These are phyloP conservation scores for Debaryomyces udenii DNA, from an alignment of 1,139 yeast species.

Conservation along the genomic window DNA sequence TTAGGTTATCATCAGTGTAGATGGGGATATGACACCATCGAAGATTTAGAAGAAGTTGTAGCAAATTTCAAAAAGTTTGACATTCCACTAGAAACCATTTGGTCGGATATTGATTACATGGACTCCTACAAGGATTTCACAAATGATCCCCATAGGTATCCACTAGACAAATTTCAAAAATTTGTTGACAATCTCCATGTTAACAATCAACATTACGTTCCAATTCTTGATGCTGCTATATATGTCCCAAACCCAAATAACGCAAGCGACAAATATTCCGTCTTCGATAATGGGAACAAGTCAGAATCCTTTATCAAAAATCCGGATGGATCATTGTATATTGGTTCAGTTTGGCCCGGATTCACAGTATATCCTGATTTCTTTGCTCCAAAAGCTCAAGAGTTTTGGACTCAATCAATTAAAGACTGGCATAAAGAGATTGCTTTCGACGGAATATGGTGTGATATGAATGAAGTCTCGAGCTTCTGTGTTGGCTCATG, in stretches of 20 bases:
- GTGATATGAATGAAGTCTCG: slow-evolving; percentile 39
- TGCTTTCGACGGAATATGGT: slow-evolving; percentile 37
- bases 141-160: slow-evolving; percentile 28
- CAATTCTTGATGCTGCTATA: slow-evolving; percentile 38
- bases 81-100: slow-evolving; percentile 27
- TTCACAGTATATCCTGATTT: slow-evolving; percentile 39
- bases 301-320: slow-evolving; percentile 31
- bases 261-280: slow-evolving; percentile 25
- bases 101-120: slow-evolving; percentile 31
- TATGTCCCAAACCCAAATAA: slow-evolving; percentile 28
- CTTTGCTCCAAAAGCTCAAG: slow-evolving; percentile 25
- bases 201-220: slow-evolving; percentile 31
- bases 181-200: slow-evolving; percentile 28
- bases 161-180: slow-evolving; percentile 21
- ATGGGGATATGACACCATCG: slow-evolving; percentile 25
- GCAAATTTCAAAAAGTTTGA: slow-evolving; percentile 22
- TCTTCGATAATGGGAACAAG: slow-evolving; percentile 28
- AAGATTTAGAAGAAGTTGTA: slow-evolving; percentile 21
- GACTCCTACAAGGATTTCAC: slow-evolving; percentile 34
- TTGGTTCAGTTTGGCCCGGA: slow-evolving; percentile 31
- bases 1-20: slow-evolving; percentile 29
- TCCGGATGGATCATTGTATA: slow-evolving; percentile 29
- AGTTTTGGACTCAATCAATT: slow-evolving; percentile 28
- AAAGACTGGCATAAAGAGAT: slow-evolving; percentile 24
- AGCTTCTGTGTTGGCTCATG: slow-evolving; percentile 37